phyloP scores from a whole-genome alignment of 345 rosid genomes.

The Eucalyptus curtisii region DNA sequence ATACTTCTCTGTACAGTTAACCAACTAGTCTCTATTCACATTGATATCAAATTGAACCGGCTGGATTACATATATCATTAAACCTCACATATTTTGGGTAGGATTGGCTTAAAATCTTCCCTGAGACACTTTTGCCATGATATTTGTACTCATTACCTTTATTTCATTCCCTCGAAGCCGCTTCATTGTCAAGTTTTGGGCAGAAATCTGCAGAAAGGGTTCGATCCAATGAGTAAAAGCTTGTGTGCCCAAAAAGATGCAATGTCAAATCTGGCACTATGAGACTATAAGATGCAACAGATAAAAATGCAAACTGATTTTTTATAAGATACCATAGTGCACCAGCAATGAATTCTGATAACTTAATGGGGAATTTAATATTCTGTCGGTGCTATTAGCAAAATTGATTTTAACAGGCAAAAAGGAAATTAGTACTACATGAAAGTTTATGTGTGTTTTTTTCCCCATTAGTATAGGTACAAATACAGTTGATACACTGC shows the following conservation, averaged over 20 bases:
- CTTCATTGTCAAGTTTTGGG: constrained; percentile 80
- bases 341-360: background rate
- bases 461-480: background rate
- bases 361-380: background rate
- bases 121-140: background rate
- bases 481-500: background rate
- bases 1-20: background rate
- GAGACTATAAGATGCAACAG: background rate
- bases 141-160: constrained; percentile 32
- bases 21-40: background rate
- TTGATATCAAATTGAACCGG: background rate
- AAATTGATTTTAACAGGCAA: background rate
- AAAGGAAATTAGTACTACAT: background rate
- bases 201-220: constrained; percentile 46
- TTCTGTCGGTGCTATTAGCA: background rate
- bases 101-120: background rate
- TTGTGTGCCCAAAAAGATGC: background rate
- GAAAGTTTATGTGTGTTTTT: background rate
- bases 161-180: constrained; percentile 82
- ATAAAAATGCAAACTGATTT: background rate
- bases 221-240: background rate
- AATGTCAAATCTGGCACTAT: background rate
- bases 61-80: background rate
- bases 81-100: background rate
- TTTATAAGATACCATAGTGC: background rate